Evolutionary conservation across 2,329 filamentous ascomycete genomes (phyloP).

Genomic region (Colletotrichum gigasporum): DNA sequence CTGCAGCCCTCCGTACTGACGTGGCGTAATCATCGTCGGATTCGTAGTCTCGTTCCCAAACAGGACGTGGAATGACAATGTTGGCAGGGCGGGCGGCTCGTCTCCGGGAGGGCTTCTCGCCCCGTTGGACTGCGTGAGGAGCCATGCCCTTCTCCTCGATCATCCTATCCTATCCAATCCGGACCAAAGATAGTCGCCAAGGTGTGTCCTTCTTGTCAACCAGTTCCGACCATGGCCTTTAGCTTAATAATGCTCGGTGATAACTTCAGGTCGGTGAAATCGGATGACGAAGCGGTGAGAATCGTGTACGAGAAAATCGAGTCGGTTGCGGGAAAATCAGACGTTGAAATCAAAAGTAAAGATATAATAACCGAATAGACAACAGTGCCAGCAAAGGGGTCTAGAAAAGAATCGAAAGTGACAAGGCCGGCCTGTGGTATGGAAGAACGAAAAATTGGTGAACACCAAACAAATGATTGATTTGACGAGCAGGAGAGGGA

Average conservation of each 20-base stretch:
- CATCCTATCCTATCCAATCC: slow-evolving; percentile 28
- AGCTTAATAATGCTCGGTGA: not conserved
- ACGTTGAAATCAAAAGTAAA: not conserved
- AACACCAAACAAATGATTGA: slow-evolving; percentile 19
- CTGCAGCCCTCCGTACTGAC: slow-evolving; percentile 13
- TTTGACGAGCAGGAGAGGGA: slow-evolving; percentile 11
- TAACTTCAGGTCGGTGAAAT: not conserved
- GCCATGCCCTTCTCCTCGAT: slow-evolving; percentile 22
- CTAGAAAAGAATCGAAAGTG: slow-evolving; percentile 26
- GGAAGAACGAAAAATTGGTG: slow-evolving; percentile 20
- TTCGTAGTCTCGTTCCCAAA: slow-evolving; percentile 16
- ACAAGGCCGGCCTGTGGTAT: slow-evolving; percentile 33
- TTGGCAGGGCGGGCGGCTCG: slow-evolving; percentile 16
- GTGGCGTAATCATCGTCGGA: slow-evolving; percentile 26
- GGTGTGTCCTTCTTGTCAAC: slow-evolving; percentile 22
- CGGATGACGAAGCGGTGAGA: not conserved
- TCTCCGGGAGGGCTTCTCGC: slow-evolving; percentile 2
- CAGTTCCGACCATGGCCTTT: slow-evolving; percentile 26
- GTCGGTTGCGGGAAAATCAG: not conserved
- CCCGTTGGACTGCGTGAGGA: slow-evolving; percentile 17
- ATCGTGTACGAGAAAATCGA: not conserved
- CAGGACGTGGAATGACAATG: slow-evolving; percentile 3
- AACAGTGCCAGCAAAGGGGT: slow-evolving; percentile 27
- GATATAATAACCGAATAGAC: slow-evolving; percentile 13
- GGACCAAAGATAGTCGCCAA: slow-evolving; percentile 25